phyloP scores from a whole-genome alignment of 345 rosid species.

The Clausena lansium region DNA sequence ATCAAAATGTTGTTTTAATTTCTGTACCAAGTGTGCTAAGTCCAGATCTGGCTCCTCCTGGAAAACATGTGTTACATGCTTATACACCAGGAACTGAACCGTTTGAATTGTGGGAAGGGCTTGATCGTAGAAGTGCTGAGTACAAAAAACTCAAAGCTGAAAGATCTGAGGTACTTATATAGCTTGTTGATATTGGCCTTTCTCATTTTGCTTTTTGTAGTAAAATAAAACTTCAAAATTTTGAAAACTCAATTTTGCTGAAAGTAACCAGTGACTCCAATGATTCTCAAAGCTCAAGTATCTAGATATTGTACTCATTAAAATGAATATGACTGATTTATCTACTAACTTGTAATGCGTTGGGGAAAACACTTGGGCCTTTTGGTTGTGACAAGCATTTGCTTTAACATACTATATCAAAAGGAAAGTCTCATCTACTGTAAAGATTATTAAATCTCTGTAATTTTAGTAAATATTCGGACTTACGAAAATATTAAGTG shows the following conservation, averaged over 20 bases:
- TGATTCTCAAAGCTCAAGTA: background rate
- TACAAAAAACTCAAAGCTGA: slow-evolving; percentile 78
- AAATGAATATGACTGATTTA: background rate
- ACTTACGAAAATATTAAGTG: too few species aligned
- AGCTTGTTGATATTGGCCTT: background rate
- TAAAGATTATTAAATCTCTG: background rate
- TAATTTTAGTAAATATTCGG: too few species aligned
- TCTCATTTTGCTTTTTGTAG: background rate
- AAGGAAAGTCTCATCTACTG: background rate
- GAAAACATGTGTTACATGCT: slow-evolving; percentile 82
- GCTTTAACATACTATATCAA: background rate
- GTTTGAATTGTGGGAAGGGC: slow-evolving; percentile 75
- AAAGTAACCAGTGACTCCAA: background rate
- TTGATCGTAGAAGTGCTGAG: slow-evolving; percentile 64
- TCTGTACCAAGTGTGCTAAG: slow-evolving; percentile 81
- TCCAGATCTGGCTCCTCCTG: slow-evolving; percentile 79
- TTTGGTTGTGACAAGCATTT: background rate
- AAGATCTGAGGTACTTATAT: slow-evolving; percentile 69
- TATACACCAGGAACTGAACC: slow-evolving; percentile 93
- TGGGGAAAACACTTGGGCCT: background rate
- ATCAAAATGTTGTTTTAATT: slow-evolving; percentile 85
- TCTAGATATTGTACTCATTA: background rate
- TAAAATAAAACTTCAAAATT: background rate
- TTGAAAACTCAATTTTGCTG: background rate
- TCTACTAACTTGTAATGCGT: background rate